A percentile compares a stretch with the other conserved stretches of the same genome.
Conservation (phyloP, 2,329 filamentous ascomycete genomes). For the Ophiocordyceps camponoti-floridani region DNA sequence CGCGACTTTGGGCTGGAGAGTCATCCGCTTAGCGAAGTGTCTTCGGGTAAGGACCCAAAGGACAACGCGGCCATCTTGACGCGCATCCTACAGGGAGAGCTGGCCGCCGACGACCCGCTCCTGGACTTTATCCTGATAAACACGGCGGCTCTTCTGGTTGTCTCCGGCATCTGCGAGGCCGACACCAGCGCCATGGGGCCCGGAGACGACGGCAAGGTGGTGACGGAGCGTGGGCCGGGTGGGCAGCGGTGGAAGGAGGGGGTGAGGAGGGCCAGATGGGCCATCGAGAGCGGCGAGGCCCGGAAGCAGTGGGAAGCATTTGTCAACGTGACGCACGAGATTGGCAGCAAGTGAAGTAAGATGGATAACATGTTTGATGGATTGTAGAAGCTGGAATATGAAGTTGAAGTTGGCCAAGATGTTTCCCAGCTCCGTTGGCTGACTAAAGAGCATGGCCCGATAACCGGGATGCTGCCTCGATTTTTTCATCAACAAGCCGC, state of each 20-base stretch:
- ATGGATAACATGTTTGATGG: no score
- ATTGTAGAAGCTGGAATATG: no score
- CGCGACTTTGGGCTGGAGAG: constrained; percentile 70
- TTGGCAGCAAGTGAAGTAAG: constrained; percentile 8
- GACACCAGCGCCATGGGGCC: constrained; percentile 63
- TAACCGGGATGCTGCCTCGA: no score
- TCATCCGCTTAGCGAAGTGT: constrained; percentile 62
- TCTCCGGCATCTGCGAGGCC: constrained; percentile 71
- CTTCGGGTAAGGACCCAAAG: constrained; percentile 65
- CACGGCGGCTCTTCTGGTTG: constrained; percentile 71
- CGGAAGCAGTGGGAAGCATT: constrained; percentile 69
- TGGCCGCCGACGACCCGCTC: constrained; percentile 63
- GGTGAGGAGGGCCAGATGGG: constrained; percentile 71
- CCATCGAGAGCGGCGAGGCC: constrained; percentile 72
- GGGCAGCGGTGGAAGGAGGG: constrained; percentile 92
- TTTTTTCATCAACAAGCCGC: no score
- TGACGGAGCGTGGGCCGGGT: constrained; percentile 68
- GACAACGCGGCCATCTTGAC: constrained; percentile 79
- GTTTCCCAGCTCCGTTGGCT: no score
- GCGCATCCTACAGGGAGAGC: constrained; percentile 54
- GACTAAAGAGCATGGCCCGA: background rate
- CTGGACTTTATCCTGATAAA: constrained; percentile 91
- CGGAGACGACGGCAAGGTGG: constrained; percentile 64
- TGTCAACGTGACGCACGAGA: constrained; percentile 59
- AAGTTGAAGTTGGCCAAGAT: no score